Base-by-base conservation (phyloP, 1,139 yeast genomes). In the Suhomyces coccinellae region DNA sequence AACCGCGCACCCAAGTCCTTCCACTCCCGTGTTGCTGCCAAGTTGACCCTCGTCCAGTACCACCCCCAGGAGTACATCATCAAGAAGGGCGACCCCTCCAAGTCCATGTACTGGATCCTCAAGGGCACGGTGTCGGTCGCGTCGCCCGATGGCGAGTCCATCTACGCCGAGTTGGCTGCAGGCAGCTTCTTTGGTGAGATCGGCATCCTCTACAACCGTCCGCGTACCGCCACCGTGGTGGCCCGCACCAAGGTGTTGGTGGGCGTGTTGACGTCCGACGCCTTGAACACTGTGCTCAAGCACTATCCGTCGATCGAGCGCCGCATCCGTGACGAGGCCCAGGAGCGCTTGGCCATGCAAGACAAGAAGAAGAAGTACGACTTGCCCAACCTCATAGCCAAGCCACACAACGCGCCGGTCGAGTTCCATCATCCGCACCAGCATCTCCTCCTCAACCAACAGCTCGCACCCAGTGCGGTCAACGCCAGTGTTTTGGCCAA, bases 161-260 rank as follows among this genome's bases (percentile, higher is more conserved):
- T 82, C 5, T 84, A 82, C 58, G 90, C 91, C 3, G 88, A 83
- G 56, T 65, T 86, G 13, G 73, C 77, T 4, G 75, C 85, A 2
- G 93, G 93, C 1, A 75, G 82, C 33, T 85, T 83, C 54, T 86
- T 86, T 61, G 95, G 90, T 6, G 95, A 86, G 58, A 85, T 85
- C 44, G 93, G 93, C 6, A 83, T 85, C 38, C 65, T 86, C 31
- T 85, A 82, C 65, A 83, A 84, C 57, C 68, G 90, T 36, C 90
- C 91, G 10, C 67, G 93, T 52, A 85, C 91, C 0, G 93, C 93
- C 0, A 83, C 90, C 1, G 90, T 85, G 13, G 80, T 85, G n/a
- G 86, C 93, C 2, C 69, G 82, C 48, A 77, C 87, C 0, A 78
- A 74, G 51, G 87, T 86, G 1, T 65, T 85, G 43, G 67, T 84